phyloP scores from a whole-genome alignment of 306 rosid species.

The Hippophae rhamnoides region DNA sequence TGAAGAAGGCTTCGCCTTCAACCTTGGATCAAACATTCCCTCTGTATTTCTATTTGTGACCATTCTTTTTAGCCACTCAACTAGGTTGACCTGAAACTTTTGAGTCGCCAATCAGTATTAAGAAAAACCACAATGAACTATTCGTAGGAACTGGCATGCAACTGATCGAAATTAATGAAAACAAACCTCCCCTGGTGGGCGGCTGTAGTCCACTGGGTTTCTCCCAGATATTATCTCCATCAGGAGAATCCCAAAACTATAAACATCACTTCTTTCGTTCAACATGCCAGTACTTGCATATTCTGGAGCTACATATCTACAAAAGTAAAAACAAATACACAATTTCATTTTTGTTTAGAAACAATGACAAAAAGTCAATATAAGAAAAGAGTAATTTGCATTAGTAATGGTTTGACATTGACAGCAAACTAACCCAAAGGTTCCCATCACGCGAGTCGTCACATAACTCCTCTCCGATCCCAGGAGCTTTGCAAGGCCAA shows the following conservation, averaged over 20 bases:
- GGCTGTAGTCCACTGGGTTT: constrained; percentile 54
- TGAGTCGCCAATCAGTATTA: constrained; percentile 7
- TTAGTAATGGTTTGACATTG: background rate
- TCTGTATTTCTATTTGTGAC: constrained; percentile 47
- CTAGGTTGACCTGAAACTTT: constrained; percentile 44
- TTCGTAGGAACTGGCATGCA: background rate
- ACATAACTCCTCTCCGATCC: constrained; percentile 56
- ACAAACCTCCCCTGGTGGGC: constrained; percentile 49
- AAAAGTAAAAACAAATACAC: constrained; percentile 7
- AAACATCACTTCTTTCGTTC: constrained; percentile 56
- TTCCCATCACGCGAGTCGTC: constrained; percentile 63
- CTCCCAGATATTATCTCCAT: constrained; percentile 60
- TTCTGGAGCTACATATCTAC: constrained; percentile 62
- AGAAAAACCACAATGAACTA: background rate
- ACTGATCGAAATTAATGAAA: constrained; percentile 1
- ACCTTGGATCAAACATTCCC: constrained; percentile 47
- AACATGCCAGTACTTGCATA: constrained; percentile 65
- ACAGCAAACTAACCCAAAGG: constrained; percentile 40
- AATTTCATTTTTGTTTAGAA: background rate
- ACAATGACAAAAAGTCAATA: background rate
- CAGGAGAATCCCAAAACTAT: constrained; percentile 50
- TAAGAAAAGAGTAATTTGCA: background rate
- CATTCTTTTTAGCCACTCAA: constrained; percentile 57
- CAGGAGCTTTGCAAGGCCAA: constrained; percentile 53
- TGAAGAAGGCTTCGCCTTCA: constrained; percentile 51